These are phyloP conservation scores for Brasilioporus rufonigricans DNA, from an alignment of 768 basidiomycete genomes.

Conservation along the genomic window DNA sequence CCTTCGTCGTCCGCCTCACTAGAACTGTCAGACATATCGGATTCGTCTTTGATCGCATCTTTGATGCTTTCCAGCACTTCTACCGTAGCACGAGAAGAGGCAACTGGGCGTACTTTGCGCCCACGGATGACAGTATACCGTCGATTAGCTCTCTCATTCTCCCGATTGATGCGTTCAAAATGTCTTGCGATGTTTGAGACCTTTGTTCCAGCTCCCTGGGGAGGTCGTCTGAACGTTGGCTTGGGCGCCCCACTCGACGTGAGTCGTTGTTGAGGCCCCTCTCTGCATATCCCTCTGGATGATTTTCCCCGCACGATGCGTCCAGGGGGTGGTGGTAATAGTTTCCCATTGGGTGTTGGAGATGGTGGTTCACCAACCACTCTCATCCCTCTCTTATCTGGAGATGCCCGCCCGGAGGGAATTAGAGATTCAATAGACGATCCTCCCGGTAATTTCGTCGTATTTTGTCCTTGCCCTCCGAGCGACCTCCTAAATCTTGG, in stretches of 20 bases:
- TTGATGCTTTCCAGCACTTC: slow-evolving; percentile 86
- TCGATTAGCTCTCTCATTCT: slow-evolving; percentile 70
- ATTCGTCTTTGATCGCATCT: slow-evolving; percentile 88
- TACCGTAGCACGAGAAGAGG: slow-evolving; percentile 82
- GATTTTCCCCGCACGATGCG: slow-evolving; percentile 40
- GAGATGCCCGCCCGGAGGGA: slow-evolving; percentile 66
- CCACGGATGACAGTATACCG: slow-evolving; percentile 86
- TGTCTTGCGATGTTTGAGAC: slow-evolving; percentile 89
- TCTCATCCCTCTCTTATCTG: slow-evolving; percentile 59
- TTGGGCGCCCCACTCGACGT: slow-evolving; percentile 40
- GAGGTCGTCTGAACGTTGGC: slow-evolving; percentile 53
- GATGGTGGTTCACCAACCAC: slow-evolving; percentile 36
- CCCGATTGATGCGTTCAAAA: slow-evolving; percentile 80
- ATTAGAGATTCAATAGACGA: slow-evolving; percentile 53
- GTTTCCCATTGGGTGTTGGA: slow-evolving; percentile 22
- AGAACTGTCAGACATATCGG: slow-evolving; percentile 67
- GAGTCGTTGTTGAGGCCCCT: slow-evolving; percentile 42
- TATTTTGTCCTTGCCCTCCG: slow-evolving; percentile 36
- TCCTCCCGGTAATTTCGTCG: slow-evolving; percentile 48
- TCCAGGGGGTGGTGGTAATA: slow-evolving; percentile 27
- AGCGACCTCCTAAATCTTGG: slow-evolving; percentile 62
- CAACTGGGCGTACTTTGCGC: slow-evolving; percentile 85
- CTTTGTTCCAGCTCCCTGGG: slow-evolving; percentile 53
- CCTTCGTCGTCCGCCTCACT: slow-evolving; percentile 68
- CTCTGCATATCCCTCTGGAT: slow-evolving; percentile 35